Conservation (phyloP, 2,329 filamentous ascomycete species). For the Botrytis elliptica region DNA sequence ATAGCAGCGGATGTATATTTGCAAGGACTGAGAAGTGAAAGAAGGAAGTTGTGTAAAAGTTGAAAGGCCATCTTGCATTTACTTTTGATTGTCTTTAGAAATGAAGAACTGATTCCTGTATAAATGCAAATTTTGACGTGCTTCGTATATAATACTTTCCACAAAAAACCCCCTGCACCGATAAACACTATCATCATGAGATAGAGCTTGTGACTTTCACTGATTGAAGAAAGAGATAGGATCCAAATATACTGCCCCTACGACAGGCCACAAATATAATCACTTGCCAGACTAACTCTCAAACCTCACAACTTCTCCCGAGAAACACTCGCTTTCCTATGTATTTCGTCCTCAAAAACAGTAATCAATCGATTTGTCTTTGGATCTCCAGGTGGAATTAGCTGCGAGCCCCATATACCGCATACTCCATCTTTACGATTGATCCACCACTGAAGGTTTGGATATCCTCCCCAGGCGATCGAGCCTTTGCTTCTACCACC, state of each 20-base stretch:
- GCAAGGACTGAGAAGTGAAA: not conserved
- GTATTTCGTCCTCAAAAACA: constrained; percentile 44
- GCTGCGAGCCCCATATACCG: constrained; percentile 45
- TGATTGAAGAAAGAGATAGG: not conserved
- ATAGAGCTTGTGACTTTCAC: not conserved
- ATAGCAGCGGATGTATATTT: not conserved
- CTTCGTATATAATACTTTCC: not conserved
- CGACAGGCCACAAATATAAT: not conserved
- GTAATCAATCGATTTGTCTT: constrained; percentile 40
- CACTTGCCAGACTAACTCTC: no score
- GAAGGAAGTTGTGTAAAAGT: not conserved
- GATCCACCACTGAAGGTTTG: constrained; percentile 49
- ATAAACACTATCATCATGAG: not conserved
- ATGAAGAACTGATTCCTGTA: not conserved
- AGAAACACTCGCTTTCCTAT: constrained; percentile 29
- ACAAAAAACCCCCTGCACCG: not conserved
- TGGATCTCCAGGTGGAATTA: constrained; percentile 45
- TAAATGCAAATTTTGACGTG: not conserved
- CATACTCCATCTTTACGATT: constrained; percentile 43
- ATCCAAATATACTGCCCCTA: no score
- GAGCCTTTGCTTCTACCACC: constrained; percentile 41
- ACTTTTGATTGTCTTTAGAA: not conserved
- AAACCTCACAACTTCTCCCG: constrained; percentile 2
- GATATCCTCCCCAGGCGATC: constrained; percentile 47
- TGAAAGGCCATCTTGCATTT: not conserved